Conservation (phyloP, 2,329 filamentous ascomycete genomes). For the Colletotrichum theobromicola region DNA sequence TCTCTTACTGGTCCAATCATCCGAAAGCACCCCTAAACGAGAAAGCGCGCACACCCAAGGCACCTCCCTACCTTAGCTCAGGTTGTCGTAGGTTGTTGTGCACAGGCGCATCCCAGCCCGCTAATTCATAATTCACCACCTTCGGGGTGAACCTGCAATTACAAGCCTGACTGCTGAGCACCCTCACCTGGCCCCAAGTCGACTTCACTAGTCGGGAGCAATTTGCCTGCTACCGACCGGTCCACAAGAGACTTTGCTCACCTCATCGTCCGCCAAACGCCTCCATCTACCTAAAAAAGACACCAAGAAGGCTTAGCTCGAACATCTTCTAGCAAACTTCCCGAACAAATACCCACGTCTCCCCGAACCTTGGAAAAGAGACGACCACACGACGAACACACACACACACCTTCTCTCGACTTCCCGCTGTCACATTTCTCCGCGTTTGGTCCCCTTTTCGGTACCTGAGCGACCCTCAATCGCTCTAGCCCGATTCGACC, state of each 20-base stretch:
- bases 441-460: slow-evolving; percentile 9
- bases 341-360: slow-evolving; percentile 18
- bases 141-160: slow-evolving; percentile 12
- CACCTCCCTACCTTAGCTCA: background rate
- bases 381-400: background rate
- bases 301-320: background rate
- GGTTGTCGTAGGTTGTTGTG: background rate
- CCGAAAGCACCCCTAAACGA: background rate
- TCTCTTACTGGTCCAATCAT: slow-evolving; percentile 3
- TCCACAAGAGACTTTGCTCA: background rate
- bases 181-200: background rate
- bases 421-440: slow-evolving; percentile 21
- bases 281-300: background rate
- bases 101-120: slow-evolving; percentile 9
- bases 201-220: background rate
- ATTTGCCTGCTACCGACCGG: background rate
- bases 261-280: background rate
- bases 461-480: slow-evolving; percentile 13
- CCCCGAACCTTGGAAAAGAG: background rate
- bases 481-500: slow-evolving; percentile 11
- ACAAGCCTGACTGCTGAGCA: background rate
- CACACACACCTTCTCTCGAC: slow-evolving; percentile 1
- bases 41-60: background rate
- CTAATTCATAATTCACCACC: slow-evolving; percentile 6
- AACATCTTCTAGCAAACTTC: background rate